These are phyloP conservation scores for Oryza brachyantha DNA, from an alignment of 176 grass and related monocot species.

Conservation along the genomic window DNA sequence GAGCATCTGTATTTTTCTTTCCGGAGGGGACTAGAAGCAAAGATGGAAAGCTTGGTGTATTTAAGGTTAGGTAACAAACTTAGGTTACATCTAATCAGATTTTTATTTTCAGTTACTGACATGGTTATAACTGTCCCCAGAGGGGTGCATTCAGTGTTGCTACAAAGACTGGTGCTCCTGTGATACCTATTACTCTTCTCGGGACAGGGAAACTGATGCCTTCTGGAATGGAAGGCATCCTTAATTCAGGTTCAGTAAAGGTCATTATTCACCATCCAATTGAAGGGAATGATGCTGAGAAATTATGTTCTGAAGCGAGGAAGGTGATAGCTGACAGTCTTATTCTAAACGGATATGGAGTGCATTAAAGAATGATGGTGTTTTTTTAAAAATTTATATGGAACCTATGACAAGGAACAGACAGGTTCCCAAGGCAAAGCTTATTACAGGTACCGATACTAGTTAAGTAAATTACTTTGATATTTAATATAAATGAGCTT, in stretches of 20 bases:
- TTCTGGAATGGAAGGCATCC: constrained; percentile 69
- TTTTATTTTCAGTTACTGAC: constrained; percentile 13
- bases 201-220: constrained; percentile 92
- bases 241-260: constrained; percentile 82
- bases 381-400: constrained; percentile 2
- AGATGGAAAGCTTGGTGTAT: constrained; percentile 85
- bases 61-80: constrained; percentile 61
- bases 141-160: constrained; percentile 95
- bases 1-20: constrained; percentile 96
- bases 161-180: constrained; percentile 69
- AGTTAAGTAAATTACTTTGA: neutral
- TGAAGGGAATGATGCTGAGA: constrained; percentile 57
- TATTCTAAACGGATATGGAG: constrained; percentile 66
- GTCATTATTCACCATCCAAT: constrained; percentile 77
- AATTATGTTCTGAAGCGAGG: constrained; percentile 63
- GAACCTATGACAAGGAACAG: constrained; percentile 3
- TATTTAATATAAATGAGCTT: neutral
- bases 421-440: constrained; percentile 6
- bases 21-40: constrained; percentile 89
- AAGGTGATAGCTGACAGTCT: constrained; percentile 68
- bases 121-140: constrained; percentile 42
- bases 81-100: neutral
- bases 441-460: constrained; percentile 28
- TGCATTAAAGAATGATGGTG: constrained; percentile 44
- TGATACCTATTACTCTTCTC: constrained; percentile 85